Evolutionary conservation across 106 monocot genomes (phyloP), one percentile per base, ranked within the genome.

Genomic region (Posidonia australis): DNA sequence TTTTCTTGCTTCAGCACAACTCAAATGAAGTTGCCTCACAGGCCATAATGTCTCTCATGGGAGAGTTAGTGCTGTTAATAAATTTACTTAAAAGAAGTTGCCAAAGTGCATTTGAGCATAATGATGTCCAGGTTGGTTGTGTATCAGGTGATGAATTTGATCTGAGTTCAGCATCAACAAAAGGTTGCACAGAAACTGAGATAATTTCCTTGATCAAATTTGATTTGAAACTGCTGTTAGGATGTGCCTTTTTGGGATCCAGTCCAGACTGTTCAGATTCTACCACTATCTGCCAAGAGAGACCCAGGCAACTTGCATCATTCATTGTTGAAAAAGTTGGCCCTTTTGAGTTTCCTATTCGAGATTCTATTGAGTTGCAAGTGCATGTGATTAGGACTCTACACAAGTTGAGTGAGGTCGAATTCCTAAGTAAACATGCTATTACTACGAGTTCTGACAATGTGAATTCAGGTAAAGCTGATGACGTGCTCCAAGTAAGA

Each of bases 141-240:
- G 67, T 41, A 54, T 13, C 30, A 45, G 52, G 42, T 31, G 32
- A 43, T 43, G 51, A 42, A 25, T 5, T 64, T 58, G 51, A 44
- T 59, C 43, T 44, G 26, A 11, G 5, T 22, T 32, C 46, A 30
- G n/a, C 17, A 16, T 65, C 46, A 3, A 24, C 1, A 44, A 28
- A 26, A 46, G 47, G 11, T 26, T 88, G 64, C 63, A 73, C 82
- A 2, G 71, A 85, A 70, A 13, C n/a, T 51, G 87, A 98, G 64
- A 54, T 98, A 66, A 64, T 85, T 77, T 90, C 90, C 22, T 79
- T 98, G 72, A 68, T 88, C 10, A 91, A 78, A 63, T 91, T 98
- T 81, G 90, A 98, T 83, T 66, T 98, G 47, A 83, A 77, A 68
- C 13, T 85, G 60, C 67, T 90, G 60, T 21, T 76, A 61, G 67